Conservation (phyloP, 2,329 filamentous ascomycete genomes). For the Ophiocordyceps polyrhachis-furcata region DNA sequence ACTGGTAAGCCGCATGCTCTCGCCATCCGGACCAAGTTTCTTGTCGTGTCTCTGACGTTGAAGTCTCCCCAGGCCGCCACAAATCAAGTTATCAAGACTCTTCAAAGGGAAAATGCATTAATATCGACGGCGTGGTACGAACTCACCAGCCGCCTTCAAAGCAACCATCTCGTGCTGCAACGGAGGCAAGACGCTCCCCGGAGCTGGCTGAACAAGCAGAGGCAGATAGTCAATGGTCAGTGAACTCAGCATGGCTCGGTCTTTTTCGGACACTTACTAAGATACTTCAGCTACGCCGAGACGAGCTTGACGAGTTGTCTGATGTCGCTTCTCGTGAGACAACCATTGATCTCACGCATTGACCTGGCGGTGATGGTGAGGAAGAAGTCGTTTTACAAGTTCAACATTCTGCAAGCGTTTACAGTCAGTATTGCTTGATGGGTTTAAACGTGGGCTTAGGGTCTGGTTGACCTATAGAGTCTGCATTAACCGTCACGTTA, state of each 20-base stretch:
- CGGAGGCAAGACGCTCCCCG: slow-evolving; percentile 55
- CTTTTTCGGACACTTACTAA: slow-evolving; percentile 22
- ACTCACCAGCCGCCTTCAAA: slow-evolving; percentile 58
- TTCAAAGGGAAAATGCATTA: slow-evolving; percentile 60
- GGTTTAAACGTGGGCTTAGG: background rate
- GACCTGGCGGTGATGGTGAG: background rate
- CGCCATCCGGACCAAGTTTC: background rate
- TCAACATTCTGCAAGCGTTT: background rate
- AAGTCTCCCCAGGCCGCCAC: slow-evolving; percentile 21
- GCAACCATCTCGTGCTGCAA: slow-evolving; percentile 64
- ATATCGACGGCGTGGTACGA: slow-evolving; percentile 80
- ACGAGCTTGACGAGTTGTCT: slow-evolving; percentile 10
- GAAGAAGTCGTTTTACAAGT: background rate
- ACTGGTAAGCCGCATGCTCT: slow-evolving; percentile 23
- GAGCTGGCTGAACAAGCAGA: slow-evolving; percentile 74
- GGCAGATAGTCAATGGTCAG: slow-evolving; percentile 47
- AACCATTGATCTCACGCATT: no score
- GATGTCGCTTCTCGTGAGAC: background rate
- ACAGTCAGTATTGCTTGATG: background rate
- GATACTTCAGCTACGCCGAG: slow-evolving; percentile 23
- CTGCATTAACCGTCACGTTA: background rate
- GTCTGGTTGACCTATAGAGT: background rate
- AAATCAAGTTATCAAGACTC: slow-evolving; percentile 42
- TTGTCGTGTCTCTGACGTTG: background rate
- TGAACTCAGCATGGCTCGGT: slow-evolving; percentile 22